Evolutionary conservation across 2,329 filamentous ascomycete species (phyloP).

Genomic region (Tolypocladium ovalisporum): DNA sequence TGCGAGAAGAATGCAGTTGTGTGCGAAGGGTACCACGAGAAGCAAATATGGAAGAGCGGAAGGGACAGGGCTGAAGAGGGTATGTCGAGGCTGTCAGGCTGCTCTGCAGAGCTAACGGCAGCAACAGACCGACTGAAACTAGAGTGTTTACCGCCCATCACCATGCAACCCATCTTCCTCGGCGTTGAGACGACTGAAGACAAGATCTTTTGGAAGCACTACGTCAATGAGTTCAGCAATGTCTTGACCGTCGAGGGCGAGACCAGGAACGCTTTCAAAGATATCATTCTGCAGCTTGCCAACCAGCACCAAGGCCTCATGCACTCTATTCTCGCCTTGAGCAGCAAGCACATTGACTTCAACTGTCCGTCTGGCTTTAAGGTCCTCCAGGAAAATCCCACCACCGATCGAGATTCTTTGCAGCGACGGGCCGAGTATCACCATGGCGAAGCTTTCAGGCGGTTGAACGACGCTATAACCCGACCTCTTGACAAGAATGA

Average conservation of each 20-base stretch:
- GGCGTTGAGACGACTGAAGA: slow-evolving; percentile 75
- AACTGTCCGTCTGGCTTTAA: slow-evolving; percentile 44
- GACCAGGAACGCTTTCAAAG: slow-evolving; percentile 74
- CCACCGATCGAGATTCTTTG: slow-evolving; percentile 34
- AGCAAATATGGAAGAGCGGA: slow-evolving; percentile 79
- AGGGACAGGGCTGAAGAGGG: slow-evolving; percentile 65
- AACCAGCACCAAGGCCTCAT: slow-evolving; percentile 71
- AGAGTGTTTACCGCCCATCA: slow-evolving; percentile 40
- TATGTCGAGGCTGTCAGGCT: slow-evolving; percentile 17
- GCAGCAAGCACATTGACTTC: slow-evolving; percentile 63
- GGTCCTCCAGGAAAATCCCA: slow-evolving; percentile 37
- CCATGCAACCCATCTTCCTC: slow-evolving; percentile 58
- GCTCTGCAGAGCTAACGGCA: slow-evolving; percentile 3
- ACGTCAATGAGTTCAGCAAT: slow-evolving; percentile 66
- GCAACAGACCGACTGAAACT: slow-evolving; percentile 37
- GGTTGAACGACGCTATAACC: slow-evolving; percentile 36
- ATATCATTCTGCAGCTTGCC: slow-evolving; percentile 73
- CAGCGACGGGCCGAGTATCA: slow-evolving; percentile 43
- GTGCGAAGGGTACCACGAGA: slow-evolving; percentile 82
- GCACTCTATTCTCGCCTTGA: slow-evolving; percentile 80
- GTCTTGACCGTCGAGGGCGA: slow-evolving; percentile 76
- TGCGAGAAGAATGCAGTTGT: slow-evolving; percentile 90
- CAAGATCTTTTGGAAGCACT: slow-evolving; percentile 72
- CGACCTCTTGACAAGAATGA: slow-evolving; percentile 29
- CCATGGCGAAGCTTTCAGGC: slow-evolving; percentile 41